Evolutionary conservation across 768 basidiomycete genomes (phyloP).

Genomic region (Rhizopogon rudus): DNA sequence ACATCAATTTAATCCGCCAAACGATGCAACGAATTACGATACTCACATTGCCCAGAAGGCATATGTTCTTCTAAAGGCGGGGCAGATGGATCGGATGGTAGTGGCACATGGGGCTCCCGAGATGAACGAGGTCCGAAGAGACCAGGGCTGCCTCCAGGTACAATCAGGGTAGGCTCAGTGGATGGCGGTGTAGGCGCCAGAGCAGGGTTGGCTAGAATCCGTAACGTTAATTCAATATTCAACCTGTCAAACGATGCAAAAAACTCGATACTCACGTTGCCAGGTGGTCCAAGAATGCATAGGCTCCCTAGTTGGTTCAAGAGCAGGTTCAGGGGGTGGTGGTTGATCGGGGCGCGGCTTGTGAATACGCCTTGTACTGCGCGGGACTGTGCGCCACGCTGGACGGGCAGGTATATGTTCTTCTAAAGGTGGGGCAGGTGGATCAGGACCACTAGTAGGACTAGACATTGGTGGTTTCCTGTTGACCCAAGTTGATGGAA

Average conservation of each 20-base stretch:
- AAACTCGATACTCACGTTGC: constrained; percentile 48
- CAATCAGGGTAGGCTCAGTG: constrained; percentile 52
- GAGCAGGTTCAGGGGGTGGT: constrained; percentile 25
- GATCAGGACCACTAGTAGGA: constrained; percentile 28
- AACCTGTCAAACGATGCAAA: background rate
- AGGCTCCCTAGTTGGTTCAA: constrained; percentile 37
- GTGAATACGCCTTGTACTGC: constrained; percentile 33
- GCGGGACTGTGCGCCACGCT: constrained; percentile 33
- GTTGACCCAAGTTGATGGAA: background rate
- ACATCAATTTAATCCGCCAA: background rate
- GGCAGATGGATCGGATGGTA: constrained; percentile 37
- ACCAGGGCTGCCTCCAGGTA: constrained; percentile 29
- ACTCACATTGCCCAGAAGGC: constrained; percentile 43
- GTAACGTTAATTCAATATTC: background rate
- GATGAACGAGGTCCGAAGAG: constrained; percentile 79
- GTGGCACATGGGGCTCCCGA: constrained; percentile 30
- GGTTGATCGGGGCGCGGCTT: constrained; percentile 32
- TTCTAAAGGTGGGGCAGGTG: constrained; percentile 37
- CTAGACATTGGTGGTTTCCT: constrained; percentile 42
- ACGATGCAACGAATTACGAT: constrained; percentile 2
- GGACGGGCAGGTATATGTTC: constrained; percentile 44
- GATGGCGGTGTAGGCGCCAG: constrained; percentile 58
- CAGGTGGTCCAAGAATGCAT: constrained; percentile 57
- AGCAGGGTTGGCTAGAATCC: constrained; percentile 49
- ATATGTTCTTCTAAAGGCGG: constrained; percentile 39